These are phyloP conservation scores for Protomyces gravidus DNA, from an alignment of 1,139 yeast genomes.

Conservation along the genomic window DNA sequence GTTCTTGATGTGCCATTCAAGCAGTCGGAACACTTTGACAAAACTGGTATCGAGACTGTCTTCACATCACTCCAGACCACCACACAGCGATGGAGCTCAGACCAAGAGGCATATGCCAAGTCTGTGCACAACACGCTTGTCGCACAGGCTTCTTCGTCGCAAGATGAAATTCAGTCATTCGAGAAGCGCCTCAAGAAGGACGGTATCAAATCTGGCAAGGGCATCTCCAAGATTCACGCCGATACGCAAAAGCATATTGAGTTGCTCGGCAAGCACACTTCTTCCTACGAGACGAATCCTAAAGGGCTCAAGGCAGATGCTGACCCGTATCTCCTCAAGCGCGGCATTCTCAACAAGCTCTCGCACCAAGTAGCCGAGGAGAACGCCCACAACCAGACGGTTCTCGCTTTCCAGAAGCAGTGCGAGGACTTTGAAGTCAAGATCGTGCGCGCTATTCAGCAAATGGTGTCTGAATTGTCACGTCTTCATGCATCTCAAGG, in stretches of 20 bases:
- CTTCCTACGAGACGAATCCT: conserved; percentile 10
- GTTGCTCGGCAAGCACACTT: conserved; percentile 38
- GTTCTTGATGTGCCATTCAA: conserved; percentile 23
- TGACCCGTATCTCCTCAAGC: conserved; percentile 49
- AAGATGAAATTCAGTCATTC: conserved; percentile 45
- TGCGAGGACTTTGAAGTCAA: conserved; percentile 47
- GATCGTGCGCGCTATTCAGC: conserved; percentile 46
- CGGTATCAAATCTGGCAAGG: conserved; percentile 42
- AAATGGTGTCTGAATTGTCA: conserved; percentile 42
- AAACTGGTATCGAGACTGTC: conserved; percentile 19
- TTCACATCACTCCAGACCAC: conserved; percentile 21
- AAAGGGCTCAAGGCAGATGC: conserved; percentile 41
- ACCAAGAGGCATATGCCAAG: conserved; percentile 20
- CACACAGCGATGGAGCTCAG: conserved; percentile 6
- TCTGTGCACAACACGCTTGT: conserved; percentile 14
- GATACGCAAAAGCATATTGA: conserved; percentile 43
- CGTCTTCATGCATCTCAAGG: conserved; percentile 39
- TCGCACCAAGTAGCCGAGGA: conserved; percentile 47
- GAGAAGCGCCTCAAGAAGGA: conserved; percentile 42
- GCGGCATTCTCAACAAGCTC: conserved; percentile 42
- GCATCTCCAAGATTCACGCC: conserved; percentile 42
- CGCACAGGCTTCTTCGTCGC: conserved; percentile 38
- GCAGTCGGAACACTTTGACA: conserved; percentile 19
- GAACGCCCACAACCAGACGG: conserved; percentile 46
- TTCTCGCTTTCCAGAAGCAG: conserved; percentile 45